phyloP scores from a whole-genome alignment of 331 rosid species.

The Quercus lobata region DNA sequence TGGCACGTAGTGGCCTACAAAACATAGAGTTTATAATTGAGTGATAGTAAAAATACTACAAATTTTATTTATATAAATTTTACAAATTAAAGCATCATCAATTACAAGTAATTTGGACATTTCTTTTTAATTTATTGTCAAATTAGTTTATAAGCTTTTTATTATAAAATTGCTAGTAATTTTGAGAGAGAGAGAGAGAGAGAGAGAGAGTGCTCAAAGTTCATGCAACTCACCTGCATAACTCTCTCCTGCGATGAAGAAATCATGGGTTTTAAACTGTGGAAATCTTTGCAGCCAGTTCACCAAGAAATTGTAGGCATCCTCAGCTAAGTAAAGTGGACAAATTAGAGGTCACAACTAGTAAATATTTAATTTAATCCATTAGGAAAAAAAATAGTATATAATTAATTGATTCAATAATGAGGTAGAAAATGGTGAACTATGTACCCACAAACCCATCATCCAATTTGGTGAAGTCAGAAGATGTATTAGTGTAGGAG shows the following conservation, averaged over 20 bases:
- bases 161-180: too few relatives aligned
- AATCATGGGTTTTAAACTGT: constrained; percentile 38
- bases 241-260: constrained; percentile 57
- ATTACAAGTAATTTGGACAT: too few relatives aligned
- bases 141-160: too few relatives aligned
- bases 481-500: constrained; percentile 47
- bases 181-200: not conserved
- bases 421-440: constrained; percentile 7
- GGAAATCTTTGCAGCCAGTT: constrained; percentile 54
- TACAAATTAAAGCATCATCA: too few relatives aligned
- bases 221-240: constrained; percentile 37
- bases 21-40: not conserved
- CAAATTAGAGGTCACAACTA: not conserved
- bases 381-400: not conserved
- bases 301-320: constrained; percentile 55
- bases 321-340: constrained; percentile 34
- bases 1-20: constrained; percentile 52
- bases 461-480: constrained; percentile 44
- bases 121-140: too few relatives aligned
- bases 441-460: constrained; percentile 45
- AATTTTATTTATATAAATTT: too few relatives aligned
- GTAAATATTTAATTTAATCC: not conserved
- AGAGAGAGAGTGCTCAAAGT: not conserved
- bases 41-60: not conserved
- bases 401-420: not conserved